Base-by-base conservation (phyloP, 257 asterid genomes). In the Euphrasia confusa region DNA sequence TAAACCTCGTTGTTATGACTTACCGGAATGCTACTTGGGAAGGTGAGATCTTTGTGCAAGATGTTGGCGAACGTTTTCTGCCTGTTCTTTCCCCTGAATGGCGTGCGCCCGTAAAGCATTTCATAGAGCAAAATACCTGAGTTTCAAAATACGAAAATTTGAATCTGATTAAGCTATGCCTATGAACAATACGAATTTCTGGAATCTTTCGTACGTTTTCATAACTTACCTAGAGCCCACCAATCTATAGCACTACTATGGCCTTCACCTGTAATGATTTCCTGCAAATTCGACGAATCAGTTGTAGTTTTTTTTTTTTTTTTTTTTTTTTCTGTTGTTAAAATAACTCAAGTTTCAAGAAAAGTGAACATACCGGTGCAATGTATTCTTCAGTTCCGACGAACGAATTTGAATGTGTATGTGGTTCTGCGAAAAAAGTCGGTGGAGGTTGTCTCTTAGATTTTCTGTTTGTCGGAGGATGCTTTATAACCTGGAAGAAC, bases 331-430 rank as follows among this genome's bases (percentile, higher is more conserved):
- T 2, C n/a, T n/a, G n/a, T 2, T 30, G 33, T 30, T 2, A 30
- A 30, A 52, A 18, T 33, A 9, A 56, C 13, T 26, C n/a, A 56
- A 4, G 4, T 30, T 30, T 4, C 4, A 30, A 4, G 7, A 5
- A 33, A 33, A 33, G 39, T 33, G 39, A 33, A 6, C 79, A 50
- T 92, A 92, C 99, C 76, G 99, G 99, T 40, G 99, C 96, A 75
- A 92, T 89, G 71, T 92, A 92, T 74, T 92, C 99, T 80, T 92
- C 99, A 61, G 96, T 92, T 58, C 99, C 99, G 21, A 92, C 99
- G 54, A 92, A 92, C 17, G 99, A 92, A 80, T 92, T 92, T 45
- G 99, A 92, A 70, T 83, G 97, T 4, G 96, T 71, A 71, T 66
- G 67, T 66, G 99, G 99, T 72, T 92, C 97, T 56, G 99, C 97